These are phyloP conservation scores for Naganishia onofrii DNA, from an alignment of 768 basidiomycete species.

Conservation along the genomic window DNA sequence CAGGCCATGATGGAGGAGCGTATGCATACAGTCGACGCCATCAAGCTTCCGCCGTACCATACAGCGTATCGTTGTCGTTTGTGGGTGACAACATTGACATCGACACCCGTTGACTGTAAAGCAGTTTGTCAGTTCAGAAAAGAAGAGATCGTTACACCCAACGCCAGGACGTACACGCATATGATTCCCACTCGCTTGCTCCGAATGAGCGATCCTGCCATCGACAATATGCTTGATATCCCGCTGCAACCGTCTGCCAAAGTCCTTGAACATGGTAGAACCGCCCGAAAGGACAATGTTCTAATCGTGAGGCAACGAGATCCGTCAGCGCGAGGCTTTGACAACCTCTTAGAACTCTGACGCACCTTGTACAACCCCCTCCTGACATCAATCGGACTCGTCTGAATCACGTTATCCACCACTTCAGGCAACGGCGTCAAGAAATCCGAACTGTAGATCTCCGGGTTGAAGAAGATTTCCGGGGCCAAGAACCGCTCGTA, in stretches of 20 bases:
- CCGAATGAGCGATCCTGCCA: constrained; percentile 75
- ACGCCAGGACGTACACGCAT: constrained; percentile 62
- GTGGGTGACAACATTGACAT: constrained; percentile 97
- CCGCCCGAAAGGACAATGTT: constrained; percentile 97
- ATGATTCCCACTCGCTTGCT: constrained; percentile 67
- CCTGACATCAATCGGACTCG: constrained; percentile 93
- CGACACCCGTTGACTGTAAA: constrained; percentile 83
- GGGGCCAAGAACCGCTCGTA: constrained; percentile 99
- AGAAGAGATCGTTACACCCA: neutral
- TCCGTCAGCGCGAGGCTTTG: neutral
- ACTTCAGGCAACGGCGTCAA: constrained; percentile 92
- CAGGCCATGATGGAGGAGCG: neutral
- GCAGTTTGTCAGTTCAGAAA: neutral
- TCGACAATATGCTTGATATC: constrained; percentile 94
- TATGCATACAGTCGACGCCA: constrained; percentile 77
- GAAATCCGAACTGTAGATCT: constrained; percentile 97
- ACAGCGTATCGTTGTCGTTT: constrained; percentile 95
- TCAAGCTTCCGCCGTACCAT: constrained; percentile 94
- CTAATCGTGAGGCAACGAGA: constrained; percentile 55
- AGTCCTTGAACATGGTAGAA: constrained; percentile 98
- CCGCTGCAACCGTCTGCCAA: constrained; percentile 92
- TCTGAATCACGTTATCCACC: constrained; percentile 91
- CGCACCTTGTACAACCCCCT: constrained; percentile 89
- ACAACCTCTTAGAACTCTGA: no score
- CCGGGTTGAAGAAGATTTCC: constrained; percentile 99